Conservation (phyloP, 2,329 filamentous ascomycete species). For the Colletotrichum sp. region DNA sequence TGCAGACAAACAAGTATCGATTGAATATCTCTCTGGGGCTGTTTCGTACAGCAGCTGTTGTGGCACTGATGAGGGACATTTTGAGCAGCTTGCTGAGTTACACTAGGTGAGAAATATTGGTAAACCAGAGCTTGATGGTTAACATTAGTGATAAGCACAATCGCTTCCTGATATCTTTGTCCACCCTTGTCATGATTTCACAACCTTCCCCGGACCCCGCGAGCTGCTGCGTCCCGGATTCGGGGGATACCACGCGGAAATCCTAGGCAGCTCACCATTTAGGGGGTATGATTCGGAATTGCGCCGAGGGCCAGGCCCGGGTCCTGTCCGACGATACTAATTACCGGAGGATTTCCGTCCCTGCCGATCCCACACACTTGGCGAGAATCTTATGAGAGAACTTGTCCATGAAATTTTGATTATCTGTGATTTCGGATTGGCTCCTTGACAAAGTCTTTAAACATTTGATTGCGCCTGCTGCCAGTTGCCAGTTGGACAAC, state of each 20-base stretch:
- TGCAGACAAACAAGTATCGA: conserved; percentile 29
- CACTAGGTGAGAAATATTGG: background rate
- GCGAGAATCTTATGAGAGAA: background rate
- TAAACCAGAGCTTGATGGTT: background rate
- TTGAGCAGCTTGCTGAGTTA: background rate
- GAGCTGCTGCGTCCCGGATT: background rate
- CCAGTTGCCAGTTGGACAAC: background rate
- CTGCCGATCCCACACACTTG: background rate
- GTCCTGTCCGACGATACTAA: background rate
- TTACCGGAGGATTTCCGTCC: background rate
- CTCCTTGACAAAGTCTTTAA: background rate
- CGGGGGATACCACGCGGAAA: background rate
- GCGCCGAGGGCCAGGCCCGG: background rate
- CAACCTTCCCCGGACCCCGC: background rate
- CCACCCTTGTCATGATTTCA: background rate
- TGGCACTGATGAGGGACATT: conserved; percentile 27
- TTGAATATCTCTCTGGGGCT: conserved; percentile 33
- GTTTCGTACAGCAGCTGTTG: conserved; percentile 27
- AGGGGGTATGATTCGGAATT: background rate
- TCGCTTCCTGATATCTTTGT: background rate
- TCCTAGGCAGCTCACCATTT: background rate
- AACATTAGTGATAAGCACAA: background rate
- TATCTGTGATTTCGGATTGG: background rate
- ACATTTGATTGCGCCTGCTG: background rate
- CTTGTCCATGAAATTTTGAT: background rate